These are phyloP conservation scores for Cardamine chenopodiifolia DNA, from an alignment of 345 rosid species.

Conservation along the genomic window DNA sequence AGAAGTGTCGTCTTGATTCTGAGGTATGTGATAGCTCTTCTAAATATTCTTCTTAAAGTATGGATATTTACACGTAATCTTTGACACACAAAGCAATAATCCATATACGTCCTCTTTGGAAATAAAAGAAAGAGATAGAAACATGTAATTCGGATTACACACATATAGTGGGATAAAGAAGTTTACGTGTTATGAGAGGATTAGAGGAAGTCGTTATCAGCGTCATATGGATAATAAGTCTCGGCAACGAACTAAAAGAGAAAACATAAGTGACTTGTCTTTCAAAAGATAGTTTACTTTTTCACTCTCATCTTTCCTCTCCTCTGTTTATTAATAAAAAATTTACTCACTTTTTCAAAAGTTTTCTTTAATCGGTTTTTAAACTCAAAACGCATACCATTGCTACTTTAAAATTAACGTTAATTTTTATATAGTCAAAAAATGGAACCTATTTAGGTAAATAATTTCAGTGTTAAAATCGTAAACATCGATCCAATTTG, in stretches of 20 bases:
- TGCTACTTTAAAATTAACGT: background rate
- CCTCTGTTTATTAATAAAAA: background rate
- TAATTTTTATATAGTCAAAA: background rate
- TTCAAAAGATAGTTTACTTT: conserved; percentile 26
- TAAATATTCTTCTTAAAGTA: background rate
- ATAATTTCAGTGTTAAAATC: background rate
- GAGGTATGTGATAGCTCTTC: background rate
- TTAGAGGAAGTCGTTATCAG: conserved; percentile 36
- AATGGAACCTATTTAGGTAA: background rate
- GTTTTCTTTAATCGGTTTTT: background rate
- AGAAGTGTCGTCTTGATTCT: background rate
- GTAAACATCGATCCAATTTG: background rate
- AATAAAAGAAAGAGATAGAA: background rate
- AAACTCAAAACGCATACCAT: background rate
- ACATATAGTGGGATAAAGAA: conserved; percentile 1
- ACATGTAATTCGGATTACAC: background rate
- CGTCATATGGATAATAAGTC: conserved; percentile 40
- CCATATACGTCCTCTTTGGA: background rate
- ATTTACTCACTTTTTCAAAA: background rate
- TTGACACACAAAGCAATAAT: background rate
- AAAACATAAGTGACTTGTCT: conserved; percentile 26
- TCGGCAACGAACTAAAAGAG: conserved; percentile 31
- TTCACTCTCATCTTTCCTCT: conserved; percentile 10
- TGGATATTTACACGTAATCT: conserved; percentile 1
- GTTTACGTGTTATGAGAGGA: conserved; percentile 29